Percentiles rank a stretch among this genome's conserved stretches.
Evolutionary conservation across 2,329 filamentous ascomycete genomes (phyloP).

Genomic region (Fusarium gaditjirri): DNA sequence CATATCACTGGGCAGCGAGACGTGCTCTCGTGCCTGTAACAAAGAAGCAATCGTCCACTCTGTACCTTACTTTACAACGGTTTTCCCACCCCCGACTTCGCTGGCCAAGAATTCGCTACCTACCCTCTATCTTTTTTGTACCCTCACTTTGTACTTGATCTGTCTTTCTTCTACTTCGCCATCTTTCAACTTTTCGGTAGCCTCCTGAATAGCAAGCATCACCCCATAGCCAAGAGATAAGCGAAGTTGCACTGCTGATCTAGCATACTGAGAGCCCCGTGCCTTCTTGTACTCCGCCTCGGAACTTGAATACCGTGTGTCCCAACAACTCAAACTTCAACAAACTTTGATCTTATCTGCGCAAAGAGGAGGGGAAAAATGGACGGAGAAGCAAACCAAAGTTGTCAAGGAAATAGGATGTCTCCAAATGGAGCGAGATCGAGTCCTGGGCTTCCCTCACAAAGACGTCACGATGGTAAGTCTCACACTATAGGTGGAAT

Average conservation of each 20-base stretch:
- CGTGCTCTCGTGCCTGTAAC: slow-evolving; percentile 43
- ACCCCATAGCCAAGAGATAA: slow-evolving; percentile 30
- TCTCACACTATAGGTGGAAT: slow-evolving; percentile 7
- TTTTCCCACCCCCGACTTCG: slow-evolving; percentile 40
- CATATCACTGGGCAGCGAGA: slow-evolving; percentile 32
- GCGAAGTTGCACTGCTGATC: slow-evolving; percentile 36
- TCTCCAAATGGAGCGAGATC: slow-evolving; percentile 45
- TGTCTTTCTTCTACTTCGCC: neutral
- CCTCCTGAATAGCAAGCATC: slow-evolving; percentile 23
- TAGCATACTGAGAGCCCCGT: slow-evolving; percentile 18
- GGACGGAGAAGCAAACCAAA: slow-evolving; percentile 44
- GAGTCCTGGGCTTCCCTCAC: slow-evolving; percentile 46
- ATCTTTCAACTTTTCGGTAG: neutral
- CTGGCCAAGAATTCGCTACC: slow-evolving; percentile 25
- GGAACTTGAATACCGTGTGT: slow-evolving; percentile 31
- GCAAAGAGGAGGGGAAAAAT: slow-evolving; percentile 35
- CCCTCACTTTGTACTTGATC: slow-evolving; percentile 9
- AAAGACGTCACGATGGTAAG: slow-evolving; percentile 53
- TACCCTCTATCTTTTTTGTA: slow-evolving; percentile 23
- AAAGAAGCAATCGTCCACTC: slow-evolving; percentile 34
- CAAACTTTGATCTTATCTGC: slow-evolving; percentile 10
- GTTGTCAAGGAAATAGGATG: slow-evolving; percentile 40
- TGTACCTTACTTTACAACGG: slow-evolving; percentile 24
- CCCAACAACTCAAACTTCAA: slow-evolving; percentile 12
- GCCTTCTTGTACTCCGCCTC: slow-evolving; percentile 18